Percentiles rank a stretch among this genome's conserved stretches.
phyloP scores from a whole-genome alignment of 192 early-diverging fungal species.

The Coemansia sp. region DNA sequence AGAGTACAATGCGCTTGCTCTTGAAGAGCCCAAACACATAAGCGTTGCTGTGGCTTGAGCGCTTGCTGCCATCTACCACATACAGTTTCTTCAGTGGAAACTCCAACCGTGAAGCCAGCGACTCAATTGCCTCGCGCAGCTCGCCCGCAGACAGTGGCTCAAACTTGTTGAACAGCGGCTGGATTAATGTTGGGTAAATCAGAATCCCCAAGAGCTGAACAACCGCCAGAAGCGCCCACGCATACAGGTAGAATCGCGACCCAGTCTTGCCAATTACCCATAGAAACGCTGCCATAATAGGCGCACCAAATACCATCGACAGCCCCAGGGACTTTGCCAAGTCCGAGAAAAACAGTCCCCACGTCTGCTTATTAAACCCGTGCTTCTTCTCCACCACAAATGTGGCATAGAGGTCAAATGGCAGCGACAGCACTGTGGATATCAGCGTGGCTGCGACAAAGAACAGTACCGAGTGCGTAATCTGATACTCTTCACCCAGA shows the following conservation, averaged over 20 bases:
- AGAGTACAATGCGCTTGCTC: slow-evolving; percentile 96
- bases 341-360: slow-evolving; percentile 76
- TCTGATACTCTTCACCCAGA: slow-evolving; percentile 71
- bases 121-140: slow-evolving; percentile 77
- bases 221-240: slow-evolving; percentile 83
- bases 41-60: slow-evolving; percentile 90
- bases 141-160: slow-evolving; percentile 80
- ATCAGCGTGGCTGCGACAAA: slow-evolving; percentile 59
- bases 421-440: slow-evolving; percentile 67
- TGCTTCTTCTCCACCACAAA: slow-evolving; percentile 95
- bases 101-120: slow-evolving; percentile 71
- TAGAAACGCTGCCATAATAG: slow-evolving; percentile 76
- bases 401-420: slow-evolving; percentile 81
- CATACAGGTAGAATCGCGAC: slow-evolving; percentile 82
- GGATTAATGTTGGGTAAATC: slow-evolving; percentile 92
- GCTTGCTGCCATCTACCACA: slow-evolving; percentile 93
- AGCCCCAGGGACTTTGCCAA: slow-evolving; percentile 71
- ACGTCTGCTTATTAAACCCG: slow-evolving; percentile 95
- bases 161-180: slow-evolving; percentile 98
- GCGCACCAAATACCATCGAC: slow-evolving; percentile 69
- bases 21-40: slow-evolving; percentile 96
- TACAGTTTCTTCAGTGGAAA: slow-evolving; percentile 94
- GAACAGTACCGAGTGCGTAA: slow-evolving; percentile 81
- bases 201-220: slow-evolving; percentile 74
- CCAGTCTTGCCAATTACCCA: slow-evolving; percentile 81